A percentile compares a stretch with the other conserved stretches of the same genome.
Evolutionary conservation across 257 asterid species (phyloP).

Genomic region (Primulina huaijiensis): DNA sequence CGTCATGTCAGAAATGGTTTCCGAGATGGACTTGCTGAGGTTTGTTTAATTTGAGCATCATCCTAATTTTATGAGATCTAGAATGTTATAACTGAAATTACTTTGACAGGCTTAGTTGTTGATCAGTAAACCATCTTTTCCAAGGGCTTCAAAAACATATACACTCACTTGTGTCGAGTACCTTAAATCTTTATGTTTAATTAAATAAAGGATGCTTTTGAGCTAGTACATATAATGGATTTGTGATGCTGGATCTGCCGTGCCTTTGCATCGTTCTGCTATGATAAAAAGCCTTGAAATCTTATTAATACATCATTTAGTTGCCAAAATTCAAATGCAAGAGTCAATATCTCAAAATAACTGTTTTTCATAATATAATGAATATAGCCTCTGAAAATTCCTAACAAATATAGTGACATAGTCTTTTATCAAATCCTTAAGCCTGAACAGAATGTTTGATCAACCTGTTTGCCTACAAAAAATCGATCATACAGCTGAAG

Average conservation of each 20-base stretch:
- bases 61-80: background rate
- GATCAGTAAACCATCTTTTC: background rate
- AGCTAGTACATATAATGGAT: background rate
- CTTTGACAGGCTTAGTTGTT: background rate
- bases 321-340: background rate
- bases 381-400: background rate
- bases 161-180: background rate
- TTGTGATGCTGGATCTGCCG: background rate
- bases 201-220: background rate
- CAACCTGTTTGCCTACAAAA: background rate
- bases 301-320: background rate
- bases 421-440: too few species aligned
- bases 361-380: background rate
- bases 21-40: constrained; percentile 60
- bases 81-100: background rate
- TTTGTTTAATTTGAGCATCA: constrained; percentile 16
- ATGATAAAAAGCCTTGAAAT: background rate
- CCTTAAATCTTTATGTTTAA: background rate
- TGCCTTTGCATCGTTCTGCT: background rate
- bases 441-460: background rate
- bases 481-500: background rate
- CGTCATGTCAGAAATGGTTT: constrained; percentile 43
- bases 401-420: background rate
- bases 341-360: background rate
- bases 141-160: background rate